These are phyloP conservation scores for Diplodia sapinea DNA, from an alignment of 2,329 filamentous ascomycete genomes.

Conservation along the genomic window DNA sequence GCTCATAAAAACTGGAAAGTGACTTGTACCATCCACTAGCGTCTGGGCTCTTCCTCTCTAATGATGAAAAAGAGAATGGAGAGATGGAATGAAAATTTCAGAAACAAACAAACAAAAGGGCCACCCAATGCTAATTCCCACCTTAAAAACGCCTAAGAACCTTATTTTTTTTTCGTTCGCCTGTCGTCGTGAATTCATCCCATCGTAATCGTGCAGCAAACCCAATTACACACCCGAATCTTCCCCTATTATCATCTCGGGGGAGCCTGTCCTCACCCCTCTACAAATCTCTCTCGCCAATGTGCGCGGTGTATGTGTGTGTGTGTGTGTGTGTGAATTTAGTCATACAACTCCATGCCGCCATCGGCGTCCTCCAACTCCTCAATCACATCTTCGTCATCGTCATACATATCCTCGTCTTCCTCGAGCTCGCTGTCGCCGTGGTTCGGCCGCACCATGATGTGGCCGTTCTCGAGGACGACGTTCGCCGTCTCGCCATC, in stretches of 20 bases:
- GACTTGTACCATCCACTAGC: not conserved
- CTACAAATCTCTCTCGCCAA: no score
- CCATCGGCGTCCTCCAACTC: constrained; percentile 63
- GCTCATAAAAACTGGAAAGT: not conserved
- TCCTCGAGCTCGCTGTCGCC: constrained; percentile 64
- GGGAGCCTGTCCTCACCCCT: no score
- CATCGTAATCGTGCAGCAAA: not conserved
- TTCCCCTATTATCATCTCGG: not conserved
- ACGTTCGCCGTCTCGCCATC: constrained; percentile 86
- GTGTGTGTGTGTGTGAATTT: constrained; percentile 46
- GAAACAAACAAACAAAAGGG: not conserved
- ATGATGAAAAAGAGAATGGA: not conserved
- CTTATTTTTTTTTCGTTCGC: not conserved
- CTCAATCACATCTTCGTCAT: constrained; percentile 75
- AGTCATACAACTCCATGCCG: constrained; percentile 70
- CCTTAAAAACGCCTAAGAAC: not conserved
- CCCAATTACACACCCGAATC: not conserved
- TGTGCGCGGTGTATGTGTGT: not conserved
- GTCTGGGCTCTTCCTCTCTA: not conserved
- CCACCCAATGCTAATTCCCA: not conserved
- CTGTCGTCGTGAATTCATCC: not conserved
- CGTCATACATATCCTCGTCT: constrained; percentile 76
- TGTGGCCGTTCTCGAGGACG: constrained; percentile 77
- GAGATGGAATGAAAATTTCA: not conserved
- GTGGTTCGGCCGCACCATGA: constrained; percentile 85